phyloP scores from a whole-genome alignment of 2,329 filamentous ascomycete species.

The Emmonsiellopsis sp. region DNA sequence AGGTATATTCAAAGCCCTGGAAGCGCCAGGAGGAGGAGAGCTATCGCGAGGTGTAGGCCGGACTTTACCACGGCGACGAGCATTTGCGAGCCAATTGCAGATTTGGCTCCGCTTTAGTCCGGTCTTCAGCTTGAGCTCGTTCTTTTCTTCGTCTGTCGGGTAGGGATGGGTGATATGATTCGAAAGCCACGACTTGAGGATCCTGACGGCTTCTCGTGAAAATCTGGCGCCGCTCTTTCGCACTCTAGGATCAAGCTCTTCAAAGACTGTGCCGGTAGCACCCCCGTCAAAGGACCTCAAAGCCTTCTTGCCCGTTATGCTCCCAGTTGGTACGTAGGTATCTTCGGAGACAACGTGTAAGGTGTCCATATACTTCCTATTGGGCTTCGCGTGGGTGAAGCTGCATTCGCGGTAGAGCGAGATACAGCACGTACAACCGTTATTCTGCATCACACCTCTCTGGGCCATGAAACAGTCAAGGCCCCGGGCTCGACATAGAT shows the following conservation, averaged over 20 bases:
- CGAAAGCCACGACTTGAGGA: constrained; percentile 76
- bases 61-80: constrained; percentile 71
- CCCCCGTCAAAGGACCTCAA: constrained; percentile 32
- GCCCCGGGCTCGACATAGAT: constrained; percentile 37
- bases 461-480: constrained; percentile 38
- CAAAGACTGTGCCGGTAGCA: constrained; percentile 16
- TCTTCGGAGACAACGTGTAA: constrained; percentile 37
- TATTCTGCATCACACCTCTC: constrained; percentile 31
- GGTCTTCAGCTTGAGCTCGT: constrained; percentile 65
- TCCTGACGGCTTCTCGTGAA: constrained; percentile 67
- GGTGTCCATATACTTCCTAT: constrained; percentile 34
- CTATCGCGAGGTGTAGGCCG: constrained; percentile 52
- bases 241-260: constrained; percentile 28
- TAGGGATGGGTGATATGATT: constrained; percentile 76
- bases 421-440: constrained; percentile 39
- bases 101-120: constrained; percentile 77
- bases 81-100: constrained; percentile 87
- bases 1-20: constrained; percentile 67
- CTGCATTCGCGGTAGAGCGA: constrained; percentile 39
- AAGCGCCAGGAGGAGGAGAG: constrained; percentile 60
- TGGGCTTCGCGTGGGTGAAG: constrained; percentile 33
- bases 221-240: constrained; percentile 67
- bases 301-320: constrained; percentile 30
- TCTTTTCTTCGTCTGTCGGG: constrained; percentile 78
- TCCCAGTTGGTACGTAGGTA: constrained; percentile 27